A percentile compares a stretch with the other conserved stretches of the same genome.
Evolutionary conservation across 495 filamentous ascomycete species (phyloP).

Genomic region (Hypoxylon lenormandii): DNA sequence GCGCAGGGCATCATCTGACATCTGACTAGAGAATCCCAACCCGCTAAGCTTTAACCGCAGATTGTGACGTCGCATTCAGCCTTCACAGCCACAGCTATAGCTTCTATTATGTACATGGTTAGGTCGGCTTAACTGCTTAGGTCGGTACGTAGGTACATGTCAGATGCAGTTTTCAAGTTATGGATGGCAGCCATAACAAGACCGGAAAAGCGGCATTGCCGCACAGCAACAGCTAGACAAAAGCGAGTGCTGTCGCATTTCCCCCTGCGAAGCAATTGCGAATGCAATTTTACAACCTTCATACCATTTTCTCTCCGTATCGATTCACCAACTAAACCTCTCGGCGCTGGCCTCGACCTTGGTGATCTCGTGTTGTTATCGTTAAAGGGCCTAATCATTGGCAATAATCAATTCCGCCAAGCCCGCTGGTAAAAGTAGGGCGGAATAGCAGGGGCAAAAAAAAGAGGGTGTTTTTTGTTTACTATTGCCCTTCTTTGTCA

Average conservation of each 20-base stretch:
- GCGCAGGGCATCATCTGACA: neutral
- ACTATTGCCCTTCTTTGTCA: conserved; percentile 20
- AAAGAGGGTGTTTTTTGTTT: conserved; percentile 23
- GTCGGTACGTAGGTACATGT: neutral
- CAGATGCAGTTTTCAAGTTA: neutral
- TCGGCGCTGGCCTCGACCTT: neutral
- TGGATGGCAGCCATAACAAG: conserved; percentile 12
- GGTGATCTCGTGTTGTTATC: neutral
- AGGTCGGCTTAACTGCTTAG: too few species aligned
- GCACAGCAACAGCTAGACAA: neutral
- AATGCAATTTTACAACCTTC: conserved; percentile 3
- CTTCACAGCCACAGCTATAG: conserved; percentile 28
- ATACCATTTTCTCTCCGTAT: conserved; percentile 3
- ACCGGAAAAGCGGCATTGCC: conserved; percentile 38
- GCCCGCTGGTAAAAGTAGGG: conserved; percentile 10
- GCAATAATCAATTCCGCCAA: conserved; percentile 13
- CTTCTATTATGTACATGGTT: neutral
- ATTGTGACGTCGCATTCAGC: conserved; percentile 34
- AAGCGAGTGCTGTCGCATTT: conserved; percentile 12
- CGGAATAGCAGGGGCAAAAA: neutral
- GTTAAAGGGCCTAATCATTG: neutral
- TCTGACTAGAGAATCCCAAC: neutral
- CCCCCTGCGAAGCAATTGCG: neutral
- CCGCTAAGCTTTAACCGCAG: conserved; percentile 26
- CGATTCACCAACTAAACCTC: neutral